Evolutionary conservation across 306 rosid genomes (phyloP), one percentile per base, ranked within the genome.

Genomic region (Gastrolobium villosum): DNA sequence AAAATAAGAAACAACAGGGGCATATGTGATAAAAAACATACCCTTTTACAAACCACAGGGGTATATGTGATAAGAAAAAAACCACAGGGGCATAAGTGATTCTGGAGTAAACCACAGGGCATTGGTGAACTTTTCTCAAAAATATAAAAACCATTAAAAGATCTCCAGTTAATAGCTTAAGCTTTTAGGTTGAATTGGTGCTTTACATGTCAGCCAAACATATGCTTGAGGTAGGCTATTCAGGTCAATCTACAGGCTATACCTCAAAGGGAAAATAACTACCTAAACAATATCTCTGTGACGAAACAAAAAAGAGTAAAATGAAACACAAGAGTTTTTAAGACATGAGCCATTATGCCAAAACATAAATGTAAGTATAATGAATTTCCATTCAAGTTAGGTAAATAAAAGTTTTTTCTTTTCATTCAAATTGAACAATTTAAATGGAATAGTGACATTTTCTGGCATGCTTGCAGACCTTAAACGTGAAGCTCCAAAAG

Each of bases 401-500:
- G 28, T 13, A 14, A 6, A 52, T 13, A 14, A 6, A 52, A 11
- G 30, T n/a, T 6, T 57, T 13, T 54, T 43, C 15, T 36, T 9
- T 40, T 11, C 35, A 20, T 46, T 75, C 2, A 7, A 70, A 57
- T 49, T 36, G 13, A 78, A 67, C 10, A 50, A 26, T 78, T 64
- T 69, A 57, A 41, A 78, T 31, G 2, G 55, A 82, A 72, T 64
- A 49, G 54, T 68, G 75, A 56, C 34, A 72, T 50, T 76, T 49
- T 43, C 31, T 40, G 26, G 46, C 10, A 69, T 53, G 70, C 55
- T 31, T 30, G 46, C 76, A 11, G 78, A 96, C 99, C 99, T 93
- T 88, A 96, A 90, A 52, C 99, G 98, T 2, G 91, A 86, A 86
- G 98, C 99, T 81, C 99, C 99, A 86, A 93, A 96, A 79, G 98